Percentiles rank a stretch among this genome's conserved stretches.
phyloP scores from a whole-genome alignment of 2,329 filamentous ascomycete species.

The Arthrinium phaeospermum region DNA sequence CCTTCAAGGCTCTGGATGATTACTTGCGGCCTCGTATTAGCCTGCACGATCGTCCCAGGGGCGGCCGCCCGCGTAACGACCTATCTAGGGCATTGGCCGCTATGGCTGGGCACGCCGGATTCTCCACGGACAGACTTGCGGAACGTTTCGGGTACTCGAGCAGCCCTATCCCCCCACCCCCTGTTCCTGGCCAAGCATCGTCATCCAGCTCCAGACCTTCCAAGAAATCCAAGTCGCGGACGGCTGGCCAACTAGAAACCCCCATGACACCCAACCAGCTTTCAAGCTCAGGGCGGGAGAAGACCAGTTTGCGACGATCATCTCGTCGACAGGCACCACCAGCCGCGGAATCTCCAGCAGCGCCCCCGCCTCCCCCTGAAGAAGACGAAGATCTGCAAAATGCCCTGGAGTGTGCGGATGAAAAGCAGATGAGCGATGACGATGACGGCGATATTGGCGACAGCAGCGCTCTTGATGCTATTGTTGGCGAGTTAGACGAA shows the following conservation, averaged over 20 bases:
- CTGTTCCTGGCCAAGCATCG: slow-evolving; percentile 46
- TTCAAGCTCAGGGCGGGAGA: slow-evolving; percentile 61
- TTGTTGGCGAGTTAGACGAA: slow-evolving; percentile 90
- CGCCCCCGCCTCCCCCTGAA: slow-evolving; percentile 57
- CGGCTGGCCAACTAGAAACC: slow-evolving; percentile 48
- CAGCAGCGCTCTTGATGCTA: slow-evolving; percentile 74
- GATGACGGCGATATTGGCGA: slow-evolving; percentile 72
- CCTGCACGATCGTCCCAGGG: slow-evolving; percentile 74
- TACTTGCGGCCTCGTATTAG: slow-evolving; percentile 91
- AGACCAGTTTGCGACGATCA: slow-evolving; percentile 64
- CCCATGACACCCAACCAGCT: slow-evolving; percentile 51
- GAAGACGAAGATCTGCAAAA: slow-evolving; percentile 69
- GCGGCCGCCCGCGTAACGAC: slow-evolving; percentile 64
- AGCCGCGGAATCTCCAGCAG: slow-evolving; percentile 54
- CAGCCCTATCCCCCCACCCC: slow-evolving; percentile 45
- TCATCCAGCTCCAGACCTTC: slow-evolving; percentile 51
- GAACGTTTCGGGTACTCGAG: slow-evolving; percentile 49
- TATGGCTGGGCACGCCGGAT: slow-evolving; percentile 73
- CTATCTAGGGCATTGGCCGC: slow-evolving; percentile 74
- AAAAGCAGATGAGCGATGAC: slow-evolving; percentile 79
- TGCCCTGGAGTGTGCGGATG: slow-evolving; percentile 89
- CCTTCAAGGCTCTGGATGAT: slow-evolving; percentile 95
- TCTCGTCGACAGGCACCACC: slow-evolving; percentile 63
- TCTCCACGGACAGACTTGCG: slow-evolving; percentile 58
- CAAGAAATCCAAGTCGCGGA: slow-evolving; percentile 52